Base-by-base conservation (phyloP, 495 filamentous ascomycete species). In the Neurospora sp. region DNA sequence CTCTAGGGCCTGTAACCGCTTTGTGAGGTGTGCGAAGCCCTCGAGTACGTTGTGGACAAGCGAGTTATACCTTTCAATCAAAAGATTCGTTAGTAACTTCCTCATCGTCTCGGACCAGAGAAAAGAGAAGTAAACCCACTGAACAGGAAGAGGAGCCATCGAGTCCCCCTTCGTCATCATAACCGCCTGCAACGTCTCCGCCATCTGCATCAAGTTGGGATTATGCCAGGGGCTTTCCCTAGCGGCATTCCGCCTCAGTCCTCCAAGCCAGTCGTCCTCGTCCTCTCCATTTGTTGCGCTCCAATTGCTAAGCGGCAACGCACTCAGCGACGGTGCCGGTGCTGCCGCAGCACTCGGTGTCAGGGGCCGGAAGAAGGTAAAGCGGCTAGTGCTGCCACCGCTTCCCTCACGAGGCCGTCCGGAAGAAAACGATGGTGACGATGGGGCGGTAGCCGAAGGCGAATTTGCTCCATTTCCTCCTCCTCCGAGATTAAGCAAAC, bases 1-100 rank as follows among this genome's bases (percentile, higher is more conserved):
- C 8, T 83, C 74, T 1, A 70, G 35, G 0, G 69, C 73, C 1
- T 62, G 70, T 12, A 81, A 72, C 20, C 78, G 69, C 16, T 70
- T 46, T 8, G 76, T 73, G 27, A 81, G 39, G 10, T 76, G 71
- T 31, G 70, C 77, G 66, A 83, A 82, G 18, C 80, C 83, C 72
- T 86, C 84, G 35, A 86, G 71, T 3, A 86, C 75, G 9, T 79
- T 76, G 23, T 84, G 71, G 12, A 86, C 75, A 69, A 83, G 81
- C 2, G 84, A 78, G 71, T 85, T 83, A 71, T 84, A 85, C 11
- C 79, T 80, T 16, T 16, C 11, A 27, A 20, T 1, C 23, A 42
- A 11, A 1, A 54, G 14, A 31, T 18, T 23, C 4, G 54, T 72
- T 38, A 37, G 35, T 18, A 72, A 20, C 71, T 69, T 14, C 23